These are phyloP conservation scores for Chiua virens DNA, from an alignment of 768 basidiomycete genomes.

Conservation along the genomic window DNA sequence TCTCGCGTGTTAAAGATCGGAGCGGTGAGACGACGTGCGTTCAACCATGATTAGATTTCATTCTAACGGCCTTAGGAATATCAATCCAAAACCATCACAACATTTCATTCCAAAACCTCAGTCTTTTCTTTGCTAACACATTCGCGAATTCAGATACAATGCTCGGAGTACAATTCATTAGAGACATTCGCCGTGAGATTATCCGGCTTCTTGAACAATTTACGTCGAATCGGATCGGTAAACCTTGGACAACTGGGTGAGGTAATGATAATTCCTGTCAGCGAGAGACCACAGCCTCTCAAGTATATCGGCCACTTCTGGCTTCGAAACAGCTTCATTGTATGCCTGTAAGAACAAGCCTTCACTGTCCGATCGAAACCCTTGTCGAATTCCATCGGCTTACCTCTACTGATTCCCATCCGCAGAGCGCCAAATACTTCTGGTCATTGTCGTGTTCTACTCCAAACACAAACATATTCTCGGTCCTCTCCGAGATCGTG, in stretches of 20 bases:
- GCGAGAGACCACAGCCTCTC: conserved; percentile 12
- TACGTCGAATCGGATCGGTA: neutral
- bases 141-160: too few species aligned
- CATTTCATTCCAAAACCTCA: too few species aligned
- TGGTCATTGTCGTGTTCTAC: conserved; percentile 19
- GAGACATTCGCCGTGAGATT: too few species aligned
- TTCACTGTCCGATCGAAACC: too few species aligned
- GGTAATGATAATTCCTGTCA: conserved; percentile 13
- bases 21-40: too few species aligned
- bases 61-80: too few species aligned
- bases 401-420: conserved; percentile 28
- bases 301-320: conserved; percentile 7
- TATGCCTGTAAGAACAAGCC: conserved; percentile 13
- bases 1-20: too few species aligned
- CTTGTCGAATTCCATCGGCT: neutral
- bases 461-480: conserved; percentile 19
- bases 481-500: conserved; percentile 10
- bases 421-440: conserved; percentile 16
- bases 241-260: conserved; percentile 6
- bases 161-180: too few species aligned
- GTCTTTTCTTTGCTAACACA: too few species aligned
- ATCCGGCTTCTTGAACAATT: neutral
- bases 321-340: conserved; percentile 1
- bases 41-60: too few species aligned
- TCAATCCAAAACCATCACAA: too few species aligned